A percentile compares a stretch with the other conserved stretches of the same genome.
Evolutionary conservation across 139 green algal species (phyloP).

Genomic region (Chlorella sp.): DNA sequence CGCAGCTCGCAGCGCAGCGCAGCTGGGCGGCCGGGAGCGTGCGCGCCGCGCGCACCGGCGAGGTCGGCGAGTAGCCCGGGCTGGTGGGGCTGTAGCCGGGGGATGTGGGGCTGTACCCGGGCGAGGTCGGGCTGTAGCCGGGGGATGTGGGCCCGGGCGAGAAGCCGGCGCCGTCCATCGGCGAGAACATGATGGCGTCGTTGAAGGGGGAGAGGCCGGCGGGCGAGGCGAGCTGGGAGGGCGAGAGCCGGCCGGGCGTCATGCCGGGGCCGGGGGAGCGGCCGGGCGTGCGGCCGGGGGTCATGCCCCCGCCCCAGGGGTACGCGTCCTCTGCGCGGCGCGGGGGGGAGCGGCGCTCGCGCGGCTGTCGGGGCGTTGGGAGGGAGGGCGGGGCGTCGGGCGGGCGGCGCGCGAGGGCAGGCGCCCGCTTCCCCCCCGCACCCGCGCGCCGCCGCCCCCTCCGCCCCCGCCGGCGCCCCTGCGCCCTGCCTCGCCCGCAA

Average conservation of each 20-base stretch:
- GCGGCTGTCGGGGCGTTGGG: no score
- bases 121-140: conserved; percentile 38
- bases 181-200: conserved; percentile 58
- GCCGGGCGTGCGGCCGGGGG: conserved; percentile 53
- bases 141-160: conserved; percentile 61
- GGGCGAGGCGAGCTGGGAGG: conserved; percentile 52
- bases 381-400: no score
- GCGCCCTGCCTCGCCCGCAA: conserved; percentile 9
- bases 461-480: background rate
- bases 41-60: conserved; percentile 11
- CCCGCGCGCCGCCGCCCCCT: no score
- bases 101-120: conserved; percentile 56
- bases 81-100: conserved; percentile 60
- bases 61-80: conserved; percentile 74
- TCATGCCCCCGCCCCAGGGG: no score
- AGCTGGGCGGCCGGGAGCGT: no score
- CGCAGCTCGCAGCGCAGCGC: no score
- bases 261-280: conserved; percentile 36
- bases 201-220: conserved; percentile 54
- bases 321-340: no score
- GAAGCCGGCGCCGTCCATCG: conserved; percentile 46
- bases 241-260: conserved; percentile 46
- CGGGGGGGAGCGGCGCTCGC: no score
- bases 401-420: no score
- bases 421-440: no score